Base-by-base conservation (phyloP, 2,329 filamentous ascomycete genomes). In the Pseudohalonectria lignicola region DNA sequence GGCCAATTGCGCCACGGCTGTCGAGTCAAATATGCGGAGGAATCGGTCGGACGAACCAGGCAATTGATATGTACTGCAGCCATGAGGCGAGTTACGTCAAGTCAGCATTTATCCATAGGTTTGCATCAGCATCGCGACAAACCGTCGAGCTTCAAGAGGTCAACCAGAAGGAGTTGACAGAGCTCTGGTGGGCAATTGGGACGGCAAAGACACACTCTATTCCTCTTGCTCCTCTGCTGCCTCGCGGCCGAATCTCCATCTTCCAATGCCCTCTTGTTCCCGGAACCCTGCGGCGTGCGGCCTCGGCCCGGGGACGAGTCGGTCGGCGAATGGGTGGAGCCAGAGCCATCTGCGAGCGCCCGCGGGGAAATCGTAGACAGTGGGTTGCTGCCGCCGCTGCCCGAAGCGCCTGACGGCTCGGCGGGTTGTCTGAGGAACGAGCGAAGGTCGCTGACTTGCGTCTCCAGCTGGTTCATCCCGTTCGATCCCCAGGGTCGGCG, bases 201-300 rank as follows among this genome's bases (percentile, higher is more conserved):
- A n/a, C n/a, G n/a, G n/a, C n/a, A n/a, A n/a, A n/a, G n/a, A n/a
- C 67, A 58, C 47, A 74, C 69, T 52, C 74, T 59, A 46, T 77
- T 78, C 42, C 74, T 66, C 53, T 77, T 78, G 53, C 70, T 76
- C 47, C 73, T 59, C 54, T 73, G 72, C 57, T 71, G 68, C 53
- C 68, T 72, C 15, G 54, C 48, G 12, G 45, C 46, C 12, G 47
- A 47, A 1, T 57, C 63, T 29, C 68, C 67, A 28, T 65, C 63
- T 9, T 62, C 52, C 13, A 57, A 58, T 53, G 57, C 59, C 26
- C 59, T 63, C 21, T 33, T 25, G 26, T 1, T 12, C 10, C 21
- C 10, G 15, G 35, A n/a, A 4, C 12, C 6, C 12, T 9, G 4
- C 13, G 25, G 11, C 8, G 35, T 16, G 25, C 31, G 31, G 17